These are phyloP conservation scores for Laetiporus sulphureus DNA, from an alignment of 1,284 basidiomycete species.

Conservation along the genomic window DNA sequence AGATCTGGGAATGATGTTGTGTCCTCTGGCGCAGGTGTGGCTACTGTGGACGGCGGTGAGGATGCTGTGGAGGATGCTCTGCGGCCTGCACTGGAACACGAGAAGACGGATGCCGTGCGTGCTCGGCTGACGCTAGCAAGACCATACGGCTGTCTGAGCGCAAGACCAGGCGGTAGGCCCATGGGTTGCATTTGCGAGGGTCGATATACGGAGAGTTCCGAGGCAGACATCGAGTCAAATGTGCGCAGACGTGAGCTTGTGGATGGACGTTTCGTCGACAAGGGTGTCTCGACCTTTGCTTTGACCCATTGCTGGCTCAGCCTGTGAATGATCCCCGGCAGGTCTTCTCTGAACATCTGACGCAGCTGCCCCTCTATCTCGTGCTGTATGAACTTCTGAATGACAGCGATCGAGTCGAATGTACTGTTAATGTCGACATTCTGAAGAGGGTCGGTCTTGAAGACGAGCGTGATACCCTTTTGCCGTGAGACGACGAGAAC, in stretches of 20 bases:
- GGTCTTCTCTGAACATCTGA: slow-evolving; percentile 97
- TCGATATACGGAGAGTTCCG: slow-evolving; percentile 18
- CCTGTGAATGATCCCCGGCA: slow-evolving; percentile 95
- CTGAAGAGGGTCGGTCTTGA: slow-evolving; percentile 99
- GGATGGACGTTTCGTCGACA: slow-evolving; percentile 46
- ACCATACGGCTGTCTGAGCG: slow-evolving; percentile 16
- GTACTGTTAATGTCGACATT: slow-evolving; percentile 97
- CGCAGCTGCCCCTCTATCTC: slow-evolving; percentile 97
- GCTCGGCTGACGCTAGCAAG: slow-evolving; percentile 13
- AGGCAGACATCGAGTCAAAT: slow-evolving; percentile 28
- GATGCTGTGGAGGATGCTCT: slow-evolving; percentile 14
- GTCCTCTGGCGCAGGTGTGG: slow-evolving; percentile 24
- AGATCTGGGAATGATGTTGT: slow-evolving; percentile 69
- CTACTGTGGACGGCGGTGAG: slow-evolving; percentile 9
- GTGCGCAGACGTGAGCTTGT: slow-evolving; percentile 23
- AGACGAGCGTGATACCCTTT: slow-evolving; percentile 98
- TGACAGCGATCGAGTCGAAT: slow-evolving; percentile 97
- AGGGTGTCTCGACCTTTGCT: slow-evolving; percentile 78
- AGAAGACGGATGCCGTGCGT: slow-evolving; percentile 20
- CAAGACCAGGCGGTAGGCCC: slow-evolving; percentile 15
- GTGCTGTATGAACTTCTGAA: slow-evolving; percentile 92
- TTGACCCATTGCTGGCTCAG: slow-evolving; percentile 94
- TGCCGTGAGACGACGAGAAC: slow-evolving; percentile 95
- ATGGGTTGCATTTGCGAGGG: slow-evolving; percentile 16
- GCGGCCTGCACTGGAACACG: slow-evolving; percentile 18